Evolutionary conservation across 2,329 filamentous ascomycete genomes (phyloP).

Genomic region (Neofusicoccum sp.): DNA sequence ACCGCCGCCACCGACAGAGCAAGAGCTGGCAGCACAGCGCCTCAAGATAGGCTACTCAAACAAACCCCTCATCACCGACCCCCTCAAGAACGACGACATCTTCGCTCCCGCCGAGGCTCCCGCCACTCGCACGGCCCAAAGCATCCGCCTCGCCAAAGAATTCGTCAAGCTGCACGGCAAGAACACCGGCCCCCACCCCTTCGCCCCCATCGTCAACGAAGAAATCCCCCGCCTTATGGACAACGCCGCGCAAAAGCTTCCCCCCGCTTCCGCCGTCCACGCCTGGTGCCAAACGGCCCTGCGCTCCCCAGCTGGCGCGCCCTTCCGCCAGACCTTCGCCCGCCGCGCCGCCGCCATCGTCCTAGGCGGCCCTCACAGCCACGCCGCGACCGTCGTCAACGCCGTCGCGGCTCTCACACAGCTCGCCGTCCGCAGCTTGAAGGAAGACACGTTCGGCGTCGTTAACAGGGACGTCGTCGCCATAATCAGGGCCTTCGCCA

Average conservation of each 20-base stretch:
- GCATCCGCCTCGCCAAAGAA: slow-evolving; percentile 45
- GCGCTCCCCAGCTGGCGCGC: slow-evolving; percentile 54
- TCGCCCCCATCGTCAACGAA: slow-evolving; percentile 25
- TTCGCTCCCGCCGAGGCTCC: slow-evolving; percentile 46
- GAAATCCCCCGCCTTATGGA: slow-evolving; percentile 23
- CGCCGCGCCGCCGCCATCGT: slow-evolving; percentile 68
- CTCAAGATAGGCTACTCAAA: background rate
- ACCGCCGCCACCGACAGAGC: slow-evolving; percentile 41
- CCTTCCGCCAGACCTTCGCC: slow-evolving; percentile 72
- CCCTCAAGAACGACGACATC: slow-evolving; percentile 52
- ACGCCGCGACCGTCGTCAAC: slow-evolving; percentile 45
- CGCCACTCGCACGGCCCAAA: slow-evolving; percentile 38
- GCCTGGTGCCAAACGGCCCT: slow-evolving; percentile 24
- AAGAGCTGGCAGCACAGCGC: slow-evolving; percentile 26
- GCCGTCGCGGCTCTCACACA: slow-evolving; percentile 70
- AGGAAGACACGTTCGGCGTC: slow-evolving; percentile 81
- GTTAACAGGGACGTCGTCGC: slow-evolving; percentile 79
- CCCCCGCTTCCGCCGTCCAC: background rate
- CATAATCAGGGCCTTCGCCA: slow-evolving; percentile 73
- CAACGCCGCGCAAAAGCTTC: background rate
- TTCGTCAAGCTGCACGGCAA: slow-evolving; percentile 50
- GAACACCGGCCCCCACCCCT: slow-evolving; percentile 5
- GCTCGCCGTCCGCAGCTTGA: slow-evolving; percentile 72
- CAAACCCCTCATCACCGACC: slow-evolving; percentile 50
- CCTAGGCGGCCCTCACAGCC: slow-evolving; percentile 73